Percentiles rank a stretch among this genome's conserved stretches.
Conservation (phyloP, 768 basidiomycete species). For the Pleurotus citrinopileatus region DNA sequence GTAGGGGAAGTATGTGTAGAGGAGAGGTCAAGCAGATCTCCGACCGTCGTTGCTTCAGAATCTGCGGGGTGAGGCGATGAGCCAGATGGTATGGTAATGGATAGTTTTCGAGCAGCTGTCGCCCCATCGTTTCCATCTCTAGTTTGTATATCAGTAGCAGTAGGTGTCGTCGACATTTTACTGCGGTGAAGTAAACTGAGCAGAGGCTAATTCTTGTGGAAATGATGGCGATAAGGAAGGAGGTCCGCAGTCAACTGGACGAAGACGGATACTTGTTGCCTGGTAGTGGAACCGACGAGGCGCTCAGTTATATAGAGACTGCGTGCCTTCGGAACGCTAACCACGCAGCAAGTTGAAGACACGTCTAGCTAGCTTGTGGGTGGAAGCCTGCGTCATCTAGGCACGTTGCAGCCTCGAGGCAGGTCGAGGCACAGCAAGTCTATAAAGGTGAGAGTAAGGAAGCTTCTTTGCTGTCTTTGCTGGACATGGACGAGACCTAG, state of each 20-base stretch:
- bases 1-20: conserved; percentile 5
- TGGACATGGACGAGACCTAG: neutral
- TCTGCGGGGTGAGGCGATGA: neutral
- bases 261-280: neutral
- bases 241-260: neutral
- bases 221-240: conserved; percentile 1
- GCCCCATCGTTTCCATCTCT: neutral
- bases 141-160: neutral
- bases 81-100: neutral
- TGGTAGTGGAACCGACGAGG: neutral
- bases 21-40: neutral
- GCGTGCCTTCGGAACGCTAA: conserved; percentile 2
- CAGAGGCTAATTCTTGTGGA: neutral
- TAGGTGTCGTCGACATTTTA: neutral
- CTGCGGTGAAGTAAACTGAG: conserved; percentile 4
- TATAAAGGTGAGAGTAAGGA: neutral
- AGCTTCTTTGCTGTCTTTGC: too few species aligned
- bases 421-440: neutral
- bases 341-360: conserved; percentile 3
- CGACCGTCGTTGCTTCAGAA: neutral
- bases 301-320: neutral
- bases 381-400: neutral
- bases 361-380: neutral
- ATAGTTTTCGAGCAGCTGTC: neutral
- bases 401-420: conserved; percentile 9